Evolutionary conservation across 352 stramenopile species (phyloP), one percentile per base, ranked within the genome.

Genomic region (Phytophthora citrophthora): DNA sequence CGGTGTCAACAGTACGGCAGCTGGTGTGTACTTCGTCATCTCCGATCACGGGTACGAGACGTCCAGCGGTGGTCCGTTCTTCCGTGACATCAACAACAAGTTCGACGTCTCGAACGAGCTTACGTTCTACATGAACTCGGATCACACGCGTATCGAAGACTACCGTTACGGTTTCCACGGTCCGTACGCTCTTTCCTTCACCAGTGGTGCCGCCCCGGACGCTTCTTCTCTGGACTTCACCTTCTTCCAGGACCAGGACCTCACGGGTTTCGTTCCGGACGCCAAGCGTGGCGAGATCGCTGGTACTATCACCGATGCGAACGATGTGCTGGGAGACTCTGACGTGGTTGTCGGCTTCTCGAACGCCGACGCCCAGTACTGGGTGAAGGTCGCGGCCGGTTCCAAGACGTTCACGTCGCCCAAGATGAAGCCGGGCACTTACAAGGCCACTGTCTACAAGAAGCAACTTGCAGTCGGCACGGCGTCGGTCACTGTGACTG

Each of bases 81-180:
- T 77, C 69, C 71, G 74, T 31, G 77, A 86, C 49, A 86, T 86
- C 54, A 86, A 86, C 65, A 83, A 86, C 68, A 72, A 86, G 54
- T 70, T 75, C 32, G 68, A 73, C 29, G 67, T 64, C 5, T 74
- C 72, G 1, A 86, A 86, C 29, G 77, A 86, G 53, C 69, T 86
- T 26, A 68, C 68, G 54, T 81, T 86, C 57, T 86, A 86, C 66
- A 83, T 86, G 77, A 78, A 82, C 51, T 86, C 77, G 63, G 77
- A 86, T 44, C 77, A 86, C 58, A 86, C 77, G 8, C 74, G 72
- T 43, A 86, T 68, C 1, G 77, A 83, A 16, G 72, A 78, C 43
- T 86, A 86, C 55, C 77, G 77, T 39, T 82, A 76, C 50, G 77
- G 77, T 16, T 83, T 86, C 53, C 68, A 86, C 61, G 77, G 77